Base-by-base conservation (phyloP, 2,329 filamentous ascomycete genomes). In the Scytalidium lignicola region DNA sequence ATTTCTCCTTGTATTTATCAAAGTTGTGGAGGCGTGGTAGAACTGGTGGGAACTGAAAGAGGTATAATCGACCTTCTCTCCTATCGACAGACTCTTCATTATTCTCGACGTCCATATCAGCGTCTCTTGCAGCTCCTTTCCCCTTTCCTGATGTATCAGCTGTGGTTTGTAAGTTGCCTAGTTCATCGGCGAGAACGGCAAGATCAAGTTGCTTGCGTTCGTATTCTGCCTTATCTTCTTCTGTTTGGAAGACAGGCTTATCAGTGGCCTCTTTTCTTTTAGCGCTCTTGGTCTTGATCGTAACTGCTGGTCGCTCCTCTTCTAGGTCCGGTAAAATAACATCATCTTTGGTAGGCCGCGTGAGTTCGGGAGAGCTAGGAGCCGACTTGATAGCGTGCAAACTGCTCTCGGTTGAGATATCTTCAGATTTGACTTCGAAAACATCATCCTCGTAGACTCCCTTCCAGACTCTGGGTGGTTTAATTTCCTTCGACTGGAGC, bases 11-110 rank as follows among this genome's bases (percentile, higher is more conserved):
- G 26, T 44, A 43, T 12, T 41, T 47, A 7, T 39, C 20, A 6
- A 60, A 60, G 48, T 66, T 59, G 44, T 58, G 60, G 13, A 85
- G 67, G 0, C 78, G 75, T 7, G 82, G 80, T 10, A 85, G 71
- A 3, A 83, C 67, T 4, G 80, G 80, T 39, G 82, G 82, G 55
- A 85, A 78, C 57, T 85, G 82, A 66, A 85, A 85, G 44, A 85
- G 70, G 53, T 83, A 84, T 46, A 84, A 64, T 32, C 78, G 73
- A 19, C 81, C 80, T 42, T 82, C 78, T 43, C 62, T 61, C 12
- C 58, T 53, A 20, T 59, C 57, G 12, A 49, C 32, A 22, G 23
- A 21, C 44, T 51, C 50, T 23, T 49, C 26, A 21, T 9, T 23
- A 9, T 43, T 40, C 22, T 28, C 51, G 28, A 48, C 57, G 4